A percentile compares a stretch with the other conserved stretches of the same genome.
Evolutionary conservation across 106 monocot genomes (phyloP).

Genomic region (Xerophyta viscosa): DNA sequence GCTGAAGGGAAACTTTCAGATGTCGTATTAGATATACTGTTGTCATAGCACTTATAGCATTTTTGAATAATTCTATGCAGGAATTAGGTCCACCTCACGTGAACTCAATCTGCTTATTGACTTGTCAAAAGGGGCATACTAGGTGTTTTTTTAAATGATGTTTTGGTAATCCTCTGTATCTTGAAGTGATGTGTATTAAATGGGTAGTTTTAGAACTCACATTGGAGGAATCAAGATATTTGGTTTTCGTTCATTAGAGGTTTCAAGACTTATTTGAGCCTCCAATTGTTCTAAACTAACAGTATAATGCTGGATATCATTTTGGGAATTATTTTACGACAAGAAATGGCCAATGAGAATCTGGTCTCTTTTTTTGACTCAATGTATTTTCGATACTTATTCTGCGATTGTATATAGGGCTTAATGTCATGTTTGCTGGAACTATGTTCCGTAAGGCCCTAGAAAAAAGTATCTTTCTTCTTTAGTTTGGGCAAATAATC

Average conservation of each 20-base stretch:
- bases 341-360: background rate
- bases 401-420: background rate
- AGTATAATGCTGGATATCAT: no score
- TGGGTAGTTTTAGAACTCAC: background rate
- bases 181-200: background rate
- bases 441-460: background rate
- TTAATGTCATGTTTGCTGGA: background rate
- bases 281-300: no score
- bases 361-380: background rate
- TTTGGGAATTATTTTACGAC: no score
- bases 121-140: background rate
- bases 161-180: background rate
- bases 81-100: constrained; percentile 5
- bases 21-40: no score
- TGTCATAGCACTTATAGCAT: no score
- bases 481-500: background rate
- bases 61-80: no score
- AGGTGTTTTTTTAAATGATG: constrained; percentile 2
- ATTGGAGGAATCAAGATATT: background rate
- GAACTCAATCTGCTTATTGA: background rate
- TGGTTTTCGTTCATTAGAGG: background rate
- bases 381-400: background rate
- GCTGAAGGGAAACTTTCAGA: no score
- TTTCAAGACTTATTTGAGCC: background rate
- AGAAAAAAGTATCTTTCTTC: background rate